These are phyloP conservation scores for Babjeviella inositovora DNA, from an alignment of 805 yeast species.

Conservation along the genomic window DNA sequence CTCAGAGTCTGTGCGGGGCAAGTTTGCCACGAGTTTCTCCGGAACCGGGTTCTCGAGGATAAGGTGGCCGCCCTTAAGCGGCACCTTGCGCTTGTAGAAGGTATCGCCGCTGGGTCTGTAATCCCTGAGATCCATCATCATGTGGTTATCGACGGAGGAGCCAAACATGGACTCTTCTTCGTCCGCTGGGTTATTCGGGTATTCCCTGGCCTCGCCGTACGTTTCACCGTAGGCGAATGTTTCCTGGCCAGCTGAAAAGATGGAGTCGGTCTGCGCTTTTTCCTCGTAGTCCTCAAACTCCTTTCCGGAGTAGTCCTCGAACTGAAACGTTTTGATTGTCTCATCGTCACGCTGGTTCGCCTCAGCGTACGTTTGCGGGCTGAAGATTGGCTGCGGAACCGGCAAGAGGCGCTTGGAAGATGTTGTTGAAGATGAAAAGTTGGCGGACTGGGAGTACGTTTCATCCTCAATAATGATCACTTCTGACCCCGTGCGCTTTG, in stretches of 20 bases:
- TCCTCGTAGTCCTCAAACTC: too few species aligned
- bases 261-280: too few species aligned
- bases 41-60: slow-evolving; percentile 93
- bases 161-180: too few species aligned
- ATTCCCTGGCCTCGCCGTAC: too few species aligned
- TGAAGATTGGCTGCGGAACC: slow-evolving; percentile 53
- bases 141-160: not conserved
- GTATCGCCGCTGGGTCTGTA: slow-evolving; percentile 12
- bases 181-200: too few species aligned
- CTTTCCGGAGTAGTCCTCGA: too few species aligned
- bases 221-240: too few species aligned
- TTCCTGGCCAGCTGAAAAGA: too few species aligned
- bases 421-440: too few species aligned
- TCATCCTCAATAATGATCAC: slow-evolving; percentile 30
- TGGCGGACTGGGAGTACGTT: slow-evolving; percentile 1
- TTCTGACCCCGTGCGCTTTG: slow-evolving; percentile 36
- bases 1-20: slow-evolving; percentile 79
- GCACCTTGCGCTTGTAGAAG: slow-evolving; percentile 29
- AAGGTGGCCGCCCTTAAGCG: slow-evolving; percentile 66
- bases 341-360: slow-evolving; percentile 27
- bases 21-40: slow-evolving; percentile 64
- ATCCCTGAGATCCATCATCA: slow-evolving; percentile 9
- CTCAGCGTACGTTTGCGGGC: slow-evolving; percentile 45
- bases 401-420: slow-evolving; percentile 14
- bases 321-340: too few species aligned